phyloP scores from a whole-genome alignment of 2,329 filamentous ascomycete genomes.

The Colletotrichum lentis region DNA sequence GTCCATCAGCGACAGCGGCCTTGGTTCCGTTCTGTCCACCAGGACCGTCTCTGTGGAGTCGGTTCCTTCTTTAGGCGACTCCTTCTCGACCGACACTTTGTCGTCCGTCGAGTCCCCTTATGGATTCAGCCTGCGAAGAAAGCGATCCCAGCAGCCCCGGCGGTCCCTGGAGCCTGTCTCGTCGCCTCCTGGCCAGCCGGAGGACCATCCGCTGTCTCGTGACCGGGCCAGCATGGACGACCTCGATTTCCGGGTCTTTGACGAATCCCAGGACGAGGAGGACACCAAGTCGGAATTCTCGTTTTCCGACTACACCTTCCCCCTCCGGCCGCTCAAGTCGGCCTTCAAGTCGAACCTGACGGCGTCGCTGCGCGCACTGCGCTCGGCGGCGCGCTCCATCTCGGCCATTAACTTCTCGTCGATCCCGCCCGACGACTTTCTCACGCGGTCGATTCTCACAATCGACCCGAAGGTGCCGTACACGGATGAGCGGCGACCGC shows the following conservation, averaged over 20 bases:
- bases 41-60: conserved; percentile 68
- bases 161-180: conserved; percentile 64
- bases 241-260: conserved; percentile 48
- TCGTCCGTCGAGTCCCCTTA: conserved; percentile 61
- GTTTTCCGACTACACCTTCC: conserved; percentile 45
- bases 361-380: conserved; percentile 70
- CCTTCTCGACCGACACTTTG: conserved; percentile 58
- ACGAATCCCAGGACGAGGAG: conserved; percentile 43
- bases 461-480: conserved; percentile 73
- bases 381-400: conserved; percentile 70
- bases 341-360: conserved; percentile 76
- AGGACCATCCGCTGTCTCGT: conserved; percentile 62
- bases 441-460: conserved; percentile 72
- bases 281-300: conserved; percentile 47
- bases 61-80: conserved; percentile 66
- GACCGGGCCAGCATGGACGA: conserved; percentile 61
- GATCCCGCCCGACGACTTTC: conserved; percentile 71
- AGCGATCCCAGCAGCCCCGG: conserved; percentile 50
- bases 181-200: conserved; percentile 61
- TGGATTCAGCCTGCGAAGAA: conserved; percentile 49
- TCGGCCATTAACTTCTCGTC: conserved; percentile 69
- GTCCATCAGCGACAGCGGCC: conserved; percentile 59
- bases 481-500: conserved; percentile 72
- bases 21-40: conserved; percentile 61
- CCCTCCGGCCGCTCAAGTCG: conserved; percentile 60